These are phyloP conservation scores for Candida taoyuanica DNA, from an alignment of 805 yeast species.

Conservation along the genomic window DNA sequence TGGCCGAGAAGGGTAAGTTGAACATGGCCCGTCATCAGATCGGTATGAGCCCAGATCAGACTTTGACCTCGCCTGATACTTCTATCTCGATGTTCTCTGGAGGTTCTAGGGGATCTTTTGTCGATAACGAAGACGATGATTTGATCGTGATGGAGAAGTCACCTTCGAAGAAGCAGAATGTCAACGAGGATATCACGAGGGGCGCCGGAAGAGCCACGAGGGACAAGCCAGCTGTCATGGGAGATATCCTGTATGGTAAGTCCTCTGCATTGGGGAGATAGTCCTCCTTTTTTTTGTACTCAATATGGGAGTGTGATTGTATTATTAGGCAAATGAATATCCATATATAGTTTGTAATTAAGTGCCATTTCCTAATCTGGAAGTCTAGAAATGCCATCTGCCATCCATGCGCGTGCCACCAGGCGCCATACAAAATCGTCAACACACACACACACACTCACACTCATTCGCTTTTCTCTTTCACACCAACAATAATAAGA, in stretches of 20 bases:
- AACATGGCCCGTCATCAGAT: slow-evolving; percentile 1
- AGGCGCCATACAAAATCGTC: too few species aligned
- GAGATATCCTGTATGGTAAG: neutral
- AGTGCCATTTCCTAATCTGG: neutral
- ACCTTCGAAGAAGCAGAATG: neutral
- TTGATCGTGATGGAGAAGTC: neutral
- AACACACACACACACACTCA: too few species aligned
- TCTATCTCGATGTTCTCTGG: neutral
- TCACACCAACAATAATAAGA: too few species aligned
- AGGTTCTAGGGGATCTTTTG: neutral
- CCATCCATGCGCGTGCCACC: neutral
- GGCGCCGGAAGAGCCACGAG: neutral
- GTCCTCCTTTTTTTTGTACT: neutral
- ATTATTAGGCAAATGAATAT: neutral
- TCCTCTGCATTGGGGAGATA: neutral
- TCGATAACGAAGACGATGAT: neutral
- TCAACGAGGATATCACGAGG: neutral
- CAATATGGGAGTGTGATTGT: neutral
- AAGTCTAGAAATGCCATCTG: neutral
- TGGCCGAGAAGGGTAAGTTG: slow-evolving; percentile 29
- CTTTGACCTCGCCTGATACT: neutral
- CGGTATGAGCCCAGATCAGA: neutral
- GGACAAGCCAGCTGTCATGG: neutral
- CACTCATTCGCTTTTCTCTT: too few species aligned
- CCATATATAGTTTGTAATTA: neutral